Conservation (phyloP, 1,139 yeast species). For the Candida tropicalis region DNA sequence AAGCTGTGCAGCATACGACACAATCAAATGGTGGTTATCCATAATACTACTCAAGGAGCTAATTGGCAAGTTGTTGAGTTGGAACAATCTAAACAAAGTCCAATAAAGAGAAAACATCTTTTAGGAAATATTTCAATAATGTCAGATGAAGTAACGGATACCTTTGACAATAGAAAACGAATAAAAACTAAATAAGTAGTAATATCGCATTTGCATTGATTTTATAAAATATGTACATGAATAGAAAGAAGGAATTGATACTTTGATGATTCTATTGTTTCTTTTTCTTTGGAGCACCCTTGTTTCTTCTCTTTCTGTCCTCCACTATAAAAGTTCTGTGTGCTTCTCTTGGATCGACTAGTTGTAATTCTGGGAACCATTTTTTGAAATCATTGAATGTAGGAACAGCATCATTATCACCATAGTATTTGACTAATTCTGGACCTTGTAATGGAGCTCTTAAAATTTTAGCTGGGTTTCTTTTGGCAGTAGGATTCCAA, state of each 20-base stretch:
- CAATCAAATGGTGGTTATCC: neutral
- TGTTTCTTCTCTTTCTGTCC: conserved; percentile 81
- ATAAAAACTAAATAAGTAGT: conserved; percentile 14
- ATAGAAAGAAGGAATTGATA: conserved; percentile 9
- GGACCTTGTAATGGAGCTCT: conserved; percentile 79
- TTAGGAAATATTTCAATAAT: conserved; percentile 13
- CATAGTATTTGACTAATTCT: conserved; percentile 70
- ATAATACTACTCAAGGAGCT: conserved; percentile 5
- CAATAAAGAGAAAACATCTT: conserved; percentile 6
- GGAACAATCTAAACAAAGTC: neutral
- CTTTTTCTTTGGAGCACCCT: conserved; percentile 89
- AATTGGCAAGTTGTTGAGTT: neutral
- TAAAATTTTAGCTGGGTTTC: conserved; percentile 80
- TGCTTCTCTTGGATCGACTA: conserved; percentile 74
- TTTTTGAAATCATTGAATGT: conserved; percentile 61
- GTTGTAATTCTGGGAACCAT: conserved; percentile 59
- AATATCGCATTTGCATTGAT: conserved; percentile 1
- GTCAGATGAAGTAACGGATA: conserved; percentile 33
- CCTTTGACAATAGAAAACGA: conserved; percentile 27
- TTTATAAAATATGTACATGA: conserved; percentile 2
- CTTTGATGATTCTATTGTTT: conserved; percentile 11
- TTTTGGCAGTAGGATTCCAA: conserved; percentile 64
- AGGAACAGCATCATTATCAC: conserved; percentile 65
- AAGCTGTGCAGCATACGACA: neutral
- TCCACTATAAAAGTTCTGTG: conserved; percentile 67